phyloP scores from a whole-genome alignment of 805 yeast genomes.

The Saccharomycopsis sp. region DNA sequence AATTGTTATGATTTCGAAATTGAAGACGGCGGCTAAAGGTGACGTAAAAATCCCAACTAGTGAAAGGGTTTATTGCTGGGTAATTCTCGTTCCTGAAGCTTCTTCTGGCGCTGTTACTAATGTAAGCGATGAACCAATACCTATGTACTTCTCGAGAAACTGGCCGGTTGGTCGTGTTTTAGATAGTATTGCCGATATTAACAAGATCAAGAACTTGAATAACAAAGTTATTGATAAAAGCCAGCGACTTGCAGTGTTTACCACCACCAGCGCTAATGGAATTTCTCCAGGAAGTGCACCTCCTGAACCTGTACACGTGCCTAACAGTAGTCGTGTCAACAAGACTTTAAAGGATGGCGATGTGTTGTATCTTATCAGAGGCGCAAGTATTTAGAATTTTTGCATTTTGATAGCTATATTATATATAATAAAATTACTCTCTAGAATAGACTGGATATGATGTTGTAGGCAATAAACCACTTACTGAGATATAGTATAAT shows the following conservation, averaged over 20 bases:
- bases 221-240: slow-evolving; percentile 37
- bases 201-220: slow-evolving; percentile 44
- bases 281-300: slow-evolving; percentile 30
- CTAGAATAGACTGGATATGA: no score
- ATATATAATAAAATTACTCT: no score
- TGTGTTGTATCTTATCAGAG: slow-evolving; percentile 46
- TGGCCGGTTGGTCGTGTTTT: slow-evolving; percentile 59
- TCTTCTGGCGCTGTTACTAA: slow-evolving; percentile 20
- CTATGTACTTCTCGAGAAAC: slow-evolving; percentile 43
- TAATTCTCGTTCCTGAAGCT: slow-evolving; percentile 13
- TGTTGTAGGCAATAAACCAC: no score
- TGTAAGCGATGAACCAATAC: slow-evolving; percentile 26
- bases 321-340: slow-evolving; percentile 35
- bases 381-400: slow-evolving; percentile 31
- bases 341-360: slow-evolving; percentile 43
- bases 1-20: slow-evolving; percentile 32
- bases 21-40: slow-evolving; percentile 47
- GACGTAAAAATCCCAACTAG: slow-evolving; percentile 36
- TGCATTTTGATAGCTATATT: no score
- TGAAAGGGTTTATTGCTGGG: slow-evolving; percentile 47
- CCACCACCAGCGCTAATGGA: slow-evolving; percentile 23
- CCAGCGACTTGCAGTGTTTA: slow-evolving; percentile 43
- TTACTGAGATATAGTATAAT: no score
- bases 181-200: slow-evolving; percentile 43
- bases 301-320: slow-evolving; percentile 27